These are phyloP conservation scores for Penicillium oxalicum DNA, from an alignment of 2,329 filamentous ascomycete species.

Conservation along the genomic window DNA sequence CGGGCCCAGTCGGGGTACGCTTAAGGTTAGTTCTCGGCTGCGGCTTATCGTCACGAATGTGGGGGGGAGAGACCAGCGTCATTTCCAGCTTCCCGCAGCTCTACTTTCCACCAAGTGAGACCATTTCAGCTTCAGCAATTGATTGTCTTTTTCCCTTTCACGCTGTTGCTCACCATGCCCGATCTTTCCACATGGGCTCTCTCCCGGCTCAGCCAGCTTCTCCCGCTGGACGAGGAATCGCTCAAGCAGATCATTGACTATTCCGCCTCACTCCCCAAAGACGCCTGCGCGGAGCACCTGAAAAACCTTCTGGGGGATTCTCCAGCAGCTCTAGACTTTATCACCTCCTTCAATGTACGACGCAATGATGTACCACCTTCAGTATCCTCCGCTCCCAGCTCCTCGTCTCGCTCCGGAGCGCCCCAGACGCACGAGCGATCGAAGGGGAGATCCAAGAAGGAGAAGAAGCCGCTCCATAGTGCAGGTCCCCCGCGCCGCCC, in stretches of 20 bases:
- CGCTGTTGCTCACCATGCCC: slow-evolving; percentile 1
- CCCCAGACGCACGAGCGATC: slow-evolving; percentile 5
- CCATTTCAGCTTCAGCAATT: too few species aligned
- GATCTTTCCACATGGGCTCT: slow-evolving; percentile 51
- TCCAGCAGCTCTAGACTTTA: slow-evolving; percentile 65
- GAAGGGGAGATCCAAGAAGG: slow-evolving; percentile 47
- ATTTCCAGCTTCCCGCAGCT: too few species aligned
- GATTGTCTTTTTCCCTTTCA: not conserved
- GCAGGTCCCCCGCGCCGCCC: slow-evolving; percentile 57
- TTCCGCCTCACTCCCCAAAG: slow-evolving; percentile 66
- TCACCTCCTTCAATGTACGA: slow-evolving; percentile 67
- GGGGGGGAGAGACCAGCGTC: not conserved
- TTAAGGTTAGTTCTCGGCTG: not conserved
- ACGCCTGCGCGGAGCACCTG: slow-evolving; percentile 76
- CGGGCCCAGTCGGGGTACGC: slow-evolving; percentile 1
- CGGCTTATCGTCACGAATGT: not conserved
- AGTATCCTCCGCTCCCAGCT: slow-evolving; percentile 3
- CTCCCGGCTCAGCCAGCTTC: slow-evolving; percentile 68
- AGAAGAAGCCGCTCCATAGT: slow-evolving; percentile 56
- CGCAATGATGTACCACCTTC: slow-evolving; percentile 34
- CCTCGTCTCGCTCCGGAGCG: not conserved
- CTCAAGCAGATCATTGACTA: slow-evolving; percentile 81
- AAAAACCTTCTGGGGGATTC: slow-evolving; percentile 84
- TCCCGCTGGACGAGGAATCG: slow-evolving; percentile 80
- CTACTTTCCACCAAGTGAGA: too few species aligned